Percentiles rank a stretch among this genome's conserved stretches.
Evolutionary conservation across 2,329 filamentous ascomycete species (phyloP).

Genomic region (Sporothrix globosa): DNA sequence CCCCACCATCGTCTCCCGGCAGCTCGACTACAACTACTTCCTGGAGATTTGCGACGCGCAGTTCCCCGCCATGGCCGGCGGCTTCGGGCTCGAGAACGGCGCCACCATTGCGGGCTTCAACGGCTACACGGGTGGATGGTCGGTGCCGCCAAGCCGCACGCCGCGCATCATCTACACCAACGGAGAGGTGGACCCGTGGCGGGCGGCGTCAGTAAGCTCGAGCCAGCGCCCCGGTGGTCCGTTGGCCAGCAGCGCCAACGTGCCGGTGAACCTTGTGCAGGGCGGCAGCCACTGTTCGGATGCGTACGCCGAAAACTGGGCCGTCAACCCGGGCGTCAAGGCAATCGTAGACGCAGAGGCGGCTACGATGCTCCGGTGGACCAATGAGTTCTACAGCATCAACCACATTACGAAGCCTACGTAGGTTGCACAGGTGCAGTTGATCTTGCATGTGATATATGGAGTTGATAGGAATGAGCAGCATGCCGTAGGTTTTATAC

Average conservation of each 20-base stretch:
- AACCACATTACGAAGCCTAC: conserved; percentile 37
- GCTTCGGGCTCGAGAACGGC: conserved; percentile 43
- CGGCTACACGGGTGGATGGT: conserved; percentile 48
- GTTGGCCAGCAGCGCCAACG: conserved; percentile 42
- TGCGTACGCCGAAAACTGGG: conserved; percentile 51
- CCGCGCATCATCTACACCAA: conserved; percentile 48
- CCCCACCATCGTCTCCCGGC: conserved; percentile 49
- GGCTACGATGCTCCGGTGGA: conserved; percentile 56
- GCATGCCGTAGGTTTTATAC: too few relatives aligned
- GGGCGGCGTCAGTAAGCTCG: conserved; percentile 46
- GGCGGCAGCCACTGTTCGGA: conserved; percentile 49
- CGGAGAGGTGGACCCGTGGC: conserved; percentile 49
- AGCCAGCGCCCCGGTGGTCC: conserved; percentile 47
- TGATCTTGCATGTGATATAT: too few relatives aligned
- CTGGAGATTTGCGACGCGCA: conserved; percentile 50
- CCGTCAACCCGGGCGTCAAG: conserved; percentile 54
- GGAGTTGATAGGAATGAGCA: too few relatives aligned
- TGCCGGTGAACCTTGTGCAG: conserved; percentile 43
- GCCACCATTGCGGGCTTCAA: conserved; percentile 45
- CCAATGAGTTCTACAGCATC: conserved; percentile 52
- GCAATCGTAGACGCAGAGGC: conserved; percentile 55
- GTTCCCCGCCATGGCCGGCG: conserved; percentile 47
- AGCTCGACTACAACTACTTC: conserved; percentile 47
- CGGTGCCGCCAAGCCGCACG: conserved; percentile 37
- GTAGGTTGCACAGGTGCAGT: background rate